These are phyloP conservation scores for Epicoccum nigrum DNA, from an alignment of 2,329 filamentous ascomycete genomes.

Conservation along the genomic window DNA sequence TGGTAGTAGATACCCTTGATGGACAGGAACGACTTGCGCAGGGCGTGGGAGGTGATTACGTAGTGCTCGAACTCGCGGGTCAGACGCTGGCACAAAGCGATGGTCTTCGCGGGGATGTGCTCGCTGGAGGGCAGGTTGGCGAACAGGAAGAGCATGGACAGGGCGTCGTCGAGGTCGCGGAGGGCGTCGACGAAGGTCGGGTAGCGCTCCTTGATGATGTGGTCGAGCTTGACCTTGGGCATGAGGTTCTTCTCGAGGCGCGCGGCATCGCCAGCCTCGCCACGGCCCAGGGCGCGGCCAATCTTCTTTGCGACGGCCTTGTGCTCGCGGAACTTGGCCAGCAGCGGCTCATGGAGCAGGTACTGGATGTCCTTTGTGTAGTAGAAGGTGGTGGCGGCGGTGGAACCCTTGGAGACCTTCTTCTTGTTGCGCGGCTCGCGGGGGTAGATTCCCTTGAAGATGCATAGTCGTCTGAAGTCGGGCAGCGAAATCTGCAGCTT, in stretches of 20 bases:
- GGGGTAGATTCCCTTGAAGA: conserved; percentile 99
- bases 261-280: conserved; percentile 86
- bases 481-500: conserved; percentile 97
- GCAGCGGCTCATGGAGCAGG: conserved; percentile 91
- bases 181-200: conserved; percentile 95
- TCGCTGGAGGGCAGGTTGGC: conserved; percentile 91
- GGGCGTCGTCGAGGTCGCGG: conserved; percentile 91
- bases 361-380: conserved; percentile 97
- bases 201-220: conserved; percentile 97
- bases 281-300: conserved; percentile 84
- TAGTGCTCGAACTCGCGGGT: conserved; percentile 98
- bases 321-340: conserved; percentile 95
- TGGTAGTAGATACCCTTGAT: conserved; percentile 99
- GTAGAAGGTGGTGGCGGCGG: conserved; percentile 89
- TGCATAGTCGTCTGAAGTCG: conserved; percentile 97
- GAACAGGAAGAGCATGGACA: conserved; percentile 97
- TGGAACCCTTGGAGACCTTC: conserved; percentile 91
- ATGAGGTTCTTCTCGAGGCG: conserved; percentile 90
- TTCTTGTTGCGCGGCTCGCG: conserved; percentile 96
- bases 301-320: conserved; percentile 99
- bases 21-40: conserved; percentile 95
- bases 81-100: conserved; percentile 90
- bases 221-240: conserved; percentile 88
- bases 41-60: conserved; percentile 85
- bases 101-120: conserved; percentile 91